Percentiles rank a stretch among this genome's conserved stretches.
Evolutionary conservation across 2,329 filamentous ascomycete species (phyloP).

Genomic region (Colletotrichum brevisporum): DNA sequence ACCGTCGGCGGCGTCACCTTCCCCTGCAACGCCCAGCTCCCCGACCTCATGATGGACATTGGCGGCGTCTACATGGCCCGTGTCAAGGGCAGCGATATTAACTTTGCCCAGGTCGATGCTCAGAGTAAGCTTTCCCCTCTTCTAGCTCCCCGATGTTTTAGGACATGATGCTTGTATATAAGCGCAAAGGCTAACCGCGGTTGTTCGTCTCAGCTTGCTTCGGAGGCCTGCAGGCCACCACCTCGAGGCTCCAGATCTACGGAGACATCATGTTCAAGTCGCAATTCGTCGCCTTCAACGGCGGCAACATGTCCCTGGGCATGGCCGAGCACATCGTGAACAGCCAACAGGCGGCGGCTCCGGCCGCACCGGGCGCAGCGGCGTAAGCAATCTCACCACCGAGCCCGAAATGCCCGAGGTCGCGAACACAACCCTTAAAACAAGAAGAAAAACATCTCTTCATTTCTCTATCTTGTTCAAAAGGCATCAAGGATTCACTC

Average conservation of each 20-base stretch:
- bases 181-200: neutral
- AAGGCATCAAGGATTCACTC: constrained; percentile 36
- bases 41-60: constrained; percentile 68
- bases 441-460: neutral
- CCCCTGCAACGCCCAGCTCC: constrained; percentile 61
- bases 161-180: neutral
- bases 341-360: constrained; percentile 22
- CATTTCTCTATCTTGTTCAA: constrained; percentile 17
- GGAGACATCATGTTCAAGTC: constrained; percentile 75
- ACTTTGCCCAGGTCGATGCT: constrained; percentile 65
- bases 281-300: constrained; percentile 71
- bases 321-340: constrained; percentile 54
- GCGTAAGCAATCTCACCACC: constrained; percentile 37
- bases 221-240: constrained; percentile 75
- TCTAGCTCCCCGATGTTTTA: neutral
- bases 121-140: constrained; percentile 60
- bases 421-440: neutral
- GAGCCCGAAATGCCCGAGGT: constrained; percentile 7
- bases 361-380: constrained; percentile 31
- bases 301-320: constrained; percentile 67
- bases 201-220: constrained; percentile 66
- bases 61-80: constrained; percentile 70
- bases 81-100: constrained; percentile 67
- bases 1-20: constrained; percentile 61
- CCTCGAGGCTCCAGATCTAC: constrained; percentile 71